Conservation (phyloP, 2,329 filamentous ascomycete genomes). For the Aspergillus latus region DNA sequence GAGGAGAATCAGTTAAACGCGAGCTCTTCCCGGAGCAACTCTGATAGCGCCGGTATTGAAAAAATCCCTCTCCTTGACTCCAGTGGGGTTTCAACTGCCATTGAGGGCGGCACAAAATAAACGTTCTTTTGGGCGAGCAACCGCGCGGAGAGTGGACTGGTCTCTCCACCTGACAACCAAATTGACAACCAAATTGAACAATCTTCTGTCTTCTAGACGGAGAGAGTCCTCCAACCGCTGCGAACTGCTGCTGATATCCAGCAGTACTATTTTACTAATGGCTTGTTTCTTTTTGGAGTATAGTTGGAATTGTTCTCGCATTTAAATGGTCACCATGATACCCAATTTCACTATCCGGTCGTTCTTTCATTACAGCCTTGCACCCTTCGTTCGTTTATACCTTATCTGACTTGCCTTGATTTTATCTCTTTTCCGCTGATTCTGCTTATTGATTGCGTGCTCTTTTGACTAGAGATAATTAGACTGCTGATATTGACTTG, state of each 20-base stretch:
- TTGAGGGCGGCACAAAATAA: conserved; percentile 16
- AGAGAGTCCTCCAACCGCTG: neutral
- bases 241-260: neutral
- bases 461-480: conserved; percentile 1
- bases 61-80: conserved; percentile 40
- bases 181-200: neutral
- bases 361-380: conserved; percentile 5
- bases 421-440: neutral
- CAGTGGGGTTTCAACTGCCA: conserved; percentile 28
- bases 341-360: conserved; percentile 14
- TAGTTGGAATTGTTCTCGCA: conserved; percentile 3
- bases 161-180: too few relatives aligned
- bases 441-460: neutral
- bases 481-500: neutral
- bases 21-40: conserved; percentile 18
- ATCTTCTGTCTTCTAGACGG: too few relatives aligned
- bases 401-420: too few relatives aligned
- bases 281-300: conserved; percentile 4
- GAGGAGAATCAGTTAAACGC: conserved; percentile 25
- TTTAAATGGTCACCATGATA: conserved; percentile 17
- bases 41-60: conserved; percentile 32
- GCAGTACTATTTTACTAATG: neutral
- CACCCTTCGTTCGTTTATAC: neutral
- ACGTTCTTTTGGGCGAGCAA: neutral
- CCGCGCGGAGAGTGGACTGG: too few relatives aligned